These are phyloP conservation scores for Sparassis latifolia DNA, from an alignment of 1,284 basidiomycete genomes.

Conservation along the genomic window DNA sequence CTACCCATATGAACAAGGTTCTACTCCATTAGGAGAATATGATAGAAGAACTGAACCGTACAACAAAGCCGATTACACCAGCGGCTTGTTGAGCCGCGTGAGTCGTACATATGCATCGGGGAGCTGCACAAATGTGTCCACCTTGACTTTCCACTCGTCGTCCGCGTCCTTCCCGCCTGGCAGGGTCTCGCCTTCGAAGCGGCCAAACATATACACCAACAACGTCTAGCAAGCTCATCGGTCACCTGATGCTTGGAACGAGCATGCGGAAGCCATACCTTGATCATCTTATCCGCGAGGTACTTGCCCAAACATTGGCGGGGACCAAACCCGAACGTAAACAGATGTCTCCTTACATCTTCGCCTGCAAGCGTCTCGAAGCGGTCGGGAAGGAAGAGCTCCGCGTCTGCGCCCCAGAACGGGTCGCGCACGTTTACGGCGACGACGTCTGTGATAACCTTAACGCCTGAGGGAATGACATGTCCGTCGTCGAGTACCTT, in stretches of 20 bases:
- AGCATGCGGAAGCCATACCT: background rate
- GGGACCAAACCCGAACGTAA: background rate
- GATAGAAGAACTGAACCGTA: too few relatives aligned
- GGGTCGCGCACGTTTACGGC: background rate
- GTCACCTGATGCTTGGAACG: background rate
- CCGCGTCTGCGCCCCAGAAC: background rate
- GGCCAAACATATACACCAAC: background rate
- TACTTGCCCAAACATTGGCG: background rate
- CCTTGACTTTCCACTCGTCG: background rate
- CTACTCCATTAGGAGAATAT: too few relatives aligned
- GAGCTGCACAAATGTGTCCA: background rate
- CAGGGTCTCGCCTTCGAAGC: background rate
- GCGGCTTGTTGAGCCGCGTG: background rate
- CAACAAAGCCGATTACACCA: background rate
- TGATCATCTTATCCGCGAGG: background rate
- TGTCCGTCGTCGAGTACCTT: background rate
- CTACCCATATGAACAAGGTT: too few relatives aligned
- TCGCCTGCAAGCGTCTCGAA: background rate
- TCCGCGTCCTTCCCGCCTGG: background rate
- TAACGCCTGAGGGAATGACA: background rate
- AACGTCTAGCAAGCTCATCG: background rate
- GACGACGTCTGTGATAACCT: background rate
- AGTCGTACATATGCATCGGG: background rate
- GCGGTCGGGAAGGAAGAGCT: background rate
- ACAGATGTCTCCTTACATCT: background rate